Base-by-base conservation (phyloP, 1,284 basidiomycete genomes). In the Cryptococcus sp. region DNA sequence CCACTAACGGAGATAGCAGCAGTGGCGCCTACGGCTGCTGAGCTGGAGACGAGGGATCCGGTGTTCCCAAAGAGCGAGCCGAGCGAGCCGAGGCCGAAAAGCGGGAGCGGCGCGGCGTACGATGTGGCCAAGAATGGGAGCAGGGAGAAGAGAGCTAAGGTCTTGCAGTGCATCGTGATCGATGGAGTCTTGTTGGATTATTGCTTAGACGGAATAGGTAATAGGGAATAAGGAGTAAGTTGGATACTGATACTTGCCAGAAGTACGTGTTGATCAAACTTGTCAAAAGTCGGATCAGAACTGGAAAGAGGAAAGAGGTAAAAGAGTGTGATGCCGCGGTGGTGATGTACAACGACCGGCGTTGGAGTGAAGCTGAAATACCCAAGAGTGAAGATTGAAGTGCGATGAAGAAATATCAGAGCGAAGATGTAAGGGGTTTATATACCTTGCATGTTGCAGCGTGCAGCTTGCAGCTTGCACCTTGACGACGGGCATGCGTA, bases 301-400 rank as follows among this genome's bases (percentile, higher is more conserved):
- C n/a, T n/a, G 10, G 19, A 5, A 34, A 46, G 38, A 34, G 29
- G 29, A 17, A 49, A 55, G 48, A 50, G 47, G 45, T 43, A 58
- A 58, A 57, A 49, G 56, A 58, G 56, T 58, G 56, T 58, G 50
- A 38, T 48, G 51, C 51, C 29, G 29, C 29, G 29, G 8, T 34
- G 29, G 13, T 43, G 52, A 47, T 52, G 11, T 8, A 52, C 56
- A 58, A 58, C 56, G 56, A 54, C 56, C 56, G 56, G 56, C 56
- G 56, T 58, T 58, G 56, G 56, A 48, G 46, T 17, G 26, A 19
- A 46, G 29, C 29, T 34, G 29, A 34, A 34, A 34, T 34, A 34
- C 29, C 29, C 29, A 20, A 19, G 55, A 50, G 46, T 51, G 46
- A 25, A n/a, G 19, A 50, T 52, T 45, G 44, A 20, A 20, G 52